phyloP scores from a whole-genome alignment of 208 protist species.

The Leishmania lainsoni region DNA sequence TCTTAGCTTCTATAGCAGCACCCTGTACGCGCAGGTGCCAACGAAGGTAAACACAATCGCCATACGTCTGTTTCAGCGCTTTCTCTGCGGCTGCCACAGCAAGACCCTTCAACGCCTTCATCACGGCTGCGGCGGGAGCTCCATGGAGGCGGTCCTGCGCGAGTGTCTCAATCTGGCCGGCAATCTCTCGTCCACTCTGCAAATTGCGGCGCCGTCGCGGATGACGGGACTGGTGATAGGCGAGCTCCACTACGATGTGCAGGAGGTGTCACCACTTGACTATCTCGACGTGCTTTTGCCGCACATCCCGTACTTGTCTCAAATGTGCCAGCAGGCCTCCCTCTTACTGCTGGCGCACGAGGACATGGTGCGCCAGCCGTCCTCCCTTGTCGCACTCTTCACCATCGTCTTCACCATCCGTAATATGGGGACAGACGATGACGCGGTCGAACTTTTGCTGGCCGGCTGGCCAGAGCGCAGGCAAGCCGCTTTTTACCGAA shows the following conservation, averaged over 20 bases:
- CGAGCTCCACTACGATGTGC: constrained; percentile 32
- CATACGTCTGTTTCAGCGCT: constrained; percentile 37
- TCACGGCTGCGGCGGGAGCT: constrained; percentile 14
- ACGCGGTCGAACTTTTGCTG: constrained; percentile 7
- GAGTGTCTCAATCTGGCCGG: constrained; percentile 31
- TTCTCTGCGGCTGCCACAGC: constrained; percentile 17
- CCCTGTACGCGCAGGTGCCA: constrained; percentile 19
- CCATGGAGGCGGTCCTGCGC: constrained; percentile 30
- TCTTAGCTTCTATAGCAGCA: constrained; percentile 29
- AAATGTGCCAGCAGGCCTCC: constrained; percentile 38
- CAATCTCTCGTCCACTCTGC: constrained; percentile 28
- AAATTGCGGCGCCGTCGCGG: constrained; percentile 20
- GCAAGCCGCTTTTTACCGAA: constrained; percentile 14
- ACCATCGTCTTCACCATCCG: constrained; percentile 31
- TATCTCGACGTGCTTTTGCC: constrained; percentile 25
- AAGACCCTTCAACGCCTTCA: constrained; percentile 6
- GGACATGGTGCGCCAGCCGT: constrained; percentile 26
- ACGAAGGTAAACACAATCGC: constrained; percentile 16
- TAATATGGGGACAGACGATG: constrained; percentile 20
- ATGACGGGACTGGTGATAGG: constrained; percentile 25
- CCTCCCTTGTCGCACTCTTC: constrained; percentile 26
- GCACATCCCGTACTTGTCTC: constrained; percentile 32
- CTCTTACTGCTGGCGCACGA: constrained; percentile 33
- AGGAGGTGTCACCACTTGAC: constrained; percentile 40
- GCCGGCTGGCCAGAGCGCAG: constrained; percentile 15